A percentile compares a stretch with the other conserved stretches of the same genome.
Evolutionary conservation across 257 asterid species (phyloP).

Genomic region (Nicotiana tabacum): DNA sequence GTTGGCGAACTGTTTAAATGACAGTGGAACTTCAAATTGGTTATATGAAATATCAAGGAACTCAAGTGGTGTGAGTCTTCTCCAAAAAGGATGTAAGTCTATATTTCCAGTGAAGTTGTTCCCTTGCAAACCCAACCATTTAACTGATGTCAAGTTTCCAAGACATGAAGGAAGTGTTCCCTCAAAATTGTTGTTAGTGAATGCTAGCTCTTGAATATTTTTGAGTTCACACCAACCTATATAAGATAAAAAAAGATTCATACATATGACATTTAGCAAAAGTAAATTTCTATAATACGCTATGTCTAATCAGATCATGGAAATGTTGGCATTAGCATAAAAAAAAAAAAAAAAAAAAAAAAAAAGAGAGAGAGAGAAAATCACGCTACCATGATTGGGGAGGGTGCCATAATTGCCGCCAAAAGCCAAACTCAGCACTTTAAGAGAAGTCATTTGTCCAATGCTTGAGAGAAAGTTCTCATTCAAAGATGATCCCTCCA

Average conservation of each 20-base stretch:
- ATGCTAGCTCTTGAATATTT: background rate
- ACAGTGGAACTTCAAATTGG: background rate
- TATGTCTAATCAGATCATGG: no score
- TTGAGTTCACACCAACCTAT: conserved; percentile 7
- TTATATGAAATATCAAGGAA: background rate
- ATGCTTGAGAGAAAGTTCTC: background rate
- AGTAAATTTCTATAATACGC: background rate
- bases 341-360: no score
- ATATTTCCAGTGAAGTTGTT: background rate
- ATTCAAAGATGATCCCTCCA: background rate
- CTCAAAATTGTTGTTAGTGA: accelerated
- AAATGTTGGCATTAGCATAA: no score
- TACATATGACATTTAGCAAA: no score
- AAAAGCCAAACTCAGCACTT: background rate
- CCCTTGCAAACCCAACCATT: accelerated
- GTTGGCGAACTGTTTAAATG: background rate
- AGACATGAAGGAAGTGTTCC: conserved; percentile 1
- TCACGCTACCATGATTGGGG: background rate
- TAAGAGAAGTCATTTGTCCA: conserved; percentile 6
- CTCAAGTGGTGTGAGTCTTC: background rate
- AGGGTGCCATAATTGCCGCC: background rate
- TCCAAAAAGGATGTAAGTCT: background rate
- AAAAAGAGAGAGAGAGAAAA: no score
- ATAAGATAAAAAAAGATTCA: background rate
- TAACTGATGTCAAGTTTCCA: conserved; percentile 9